These are phyloP conservation scores for Xylaria palmicola DNA, from an alignment of 495 filamentous ascomycete species.

Conservation along the genomic window DNA sequence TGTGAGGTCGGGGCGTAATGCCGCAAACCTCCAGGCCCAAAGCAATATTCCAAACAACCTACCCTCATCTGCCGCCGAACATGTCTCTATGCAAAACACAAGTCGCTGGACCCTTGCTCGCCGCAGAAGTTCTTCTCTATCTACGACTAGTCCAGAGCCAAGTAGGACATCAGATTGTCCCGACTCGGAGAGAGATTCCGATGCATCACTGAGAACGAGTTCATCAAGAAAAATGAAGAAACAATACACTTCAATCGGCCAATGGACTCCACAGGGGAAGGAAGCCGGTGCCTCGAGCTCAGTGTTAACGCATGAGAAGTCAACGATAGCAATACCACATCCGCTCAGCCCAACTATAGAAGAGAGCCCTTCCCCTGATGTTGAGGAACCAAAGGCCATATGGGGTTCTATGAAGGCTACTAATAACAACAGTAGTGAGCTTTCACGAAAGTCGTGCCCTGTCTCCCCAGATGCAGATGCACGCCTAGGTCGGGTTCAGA, in stretches of 20 bases:
- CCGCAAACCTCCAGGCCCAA: background rate
- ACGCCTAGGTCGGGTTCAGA: background rate
- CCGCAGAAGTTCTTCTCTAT: slow-evolving; percentile 20
- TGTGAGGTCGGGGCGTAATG: slow-evolving; percentile 23
- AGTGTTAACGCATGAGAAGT: slow-evolving; percentile 19
- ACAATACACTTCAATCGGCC: background rate
- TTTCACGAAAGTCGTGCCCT: background rate
- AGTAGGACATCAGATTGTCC: background rate
- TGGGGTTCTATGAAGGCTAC: background rate
- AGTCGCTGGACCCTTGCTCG: slow-evolving; percentile 25
- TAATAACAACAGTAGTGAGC: background rate
- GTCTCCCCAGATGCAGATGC: background rate
- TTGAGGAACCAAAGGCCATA: background rate
- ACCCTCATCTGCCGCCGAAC: slow-evolving; percentile 30
- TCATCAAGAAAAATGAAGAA: background rate
- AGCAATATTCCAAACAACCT: background rate
- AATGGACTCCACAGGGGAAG: background rate
- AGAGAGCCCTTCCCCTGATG: slow-evolving; percentile 24
- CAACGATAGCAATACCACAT: slow-evolving; percentile 19
- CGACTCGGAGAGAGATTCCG: background rate
- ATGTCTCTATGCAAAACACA: slow-evolving; percentile 27
- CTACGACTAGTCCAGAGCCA: slow-evolving; percentile 24
- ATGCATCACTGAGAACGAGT: background rate
- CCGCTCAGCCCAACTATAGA: slow-evolving; percentile 35
- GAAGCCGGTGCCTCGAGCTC: slow-evolving; percentile 21